Base-by-base conservation (phyloP, 2,329 filamentous ascomycete species). In the Arthrobotrys musiformis region DNA sequence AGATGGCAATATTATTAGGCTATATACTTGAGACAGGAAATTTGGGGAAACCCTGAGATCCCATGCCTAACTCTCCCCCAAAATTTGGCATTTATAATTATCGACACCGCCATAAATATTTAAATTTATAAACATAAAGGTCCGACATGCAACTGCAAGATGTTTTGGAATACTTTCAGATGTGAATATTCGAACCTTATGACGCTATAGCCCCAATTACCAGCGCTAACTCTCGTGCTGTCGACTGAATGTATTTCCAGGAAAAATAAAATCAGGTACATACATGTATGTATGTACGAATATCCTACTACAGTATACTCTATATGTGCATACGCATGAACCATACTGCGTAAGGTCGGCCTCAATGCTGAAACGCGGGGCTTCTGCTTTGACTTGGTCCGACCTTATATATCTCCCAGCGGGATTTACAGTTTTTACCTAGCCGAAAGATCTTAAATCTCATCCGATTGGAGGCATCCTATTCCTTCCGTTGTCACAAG, bases 391-490 rank as follows among this genome's bases (percentile, higher is more conserved):
- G 66, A 70, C 66, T 58, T n/a, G 28, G 11, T 15, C 19, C 13
- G 8, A 22, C 30, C 22, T n/a, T 40, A 46, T 48, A 48, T 24
- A 35, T 68, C 50, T 33, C 22, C 40, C 35, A 37, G 37, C 28
- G 28, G 24, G 28, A 37, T 33, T 54, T 28, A 56, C 37, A 46
- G n/a, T 58, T 26, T 50, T 56, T 56, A 22, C 17, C 24, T 40
- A 40, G 33, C 54, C 54, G 54, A 58, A 68, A 46, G 63, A 33
- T 58, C 35, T 40, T 33, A 68, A 54, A 28, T 17, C 28, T n/a
- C 46, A 75, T 63, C 70, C 70, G 56, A 75, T 75, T 75, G 70
- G 70, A 69, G 62, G 54, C 15, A 30, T 13, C 54, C 56, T 33
- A 11, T n/a, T 17, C n/a, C 8, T 61, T 54, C 40, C 9, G 40